Percentiles rank a stretch among this genome's conserved stretches.
Evolutionary conservation across 108 stramenopile genomes (phyloP).

Genomic region (Cylindrotheca closterium): DNA sequence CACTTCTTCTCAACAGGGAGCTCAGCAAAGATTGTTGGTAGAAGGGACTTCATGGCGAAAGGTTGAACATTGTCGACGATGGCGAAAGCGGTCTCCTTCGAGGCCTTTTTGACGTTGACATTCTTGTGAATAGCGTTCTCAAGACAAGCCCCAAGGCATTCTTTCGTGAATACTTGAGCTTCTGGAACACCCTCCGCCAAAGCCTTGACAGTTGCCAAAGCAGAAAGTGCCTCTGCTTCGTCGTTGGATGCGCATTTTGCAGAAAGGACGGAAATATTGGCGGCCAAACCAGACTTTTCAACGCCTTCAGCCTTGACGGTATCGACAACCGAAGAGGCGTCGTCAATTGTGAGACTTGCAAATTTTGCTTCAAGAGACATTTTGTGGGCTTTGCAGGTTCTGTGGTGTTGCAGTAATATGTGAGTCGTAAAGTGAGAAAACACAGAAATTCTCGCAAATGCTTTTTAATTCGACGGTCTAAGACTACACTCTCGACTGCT

Average conservation of each 20-base stretch:
- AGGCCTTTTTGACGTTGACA: conserved; percentile 54
- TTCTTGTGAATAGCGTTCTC: conserved; percentile 72
- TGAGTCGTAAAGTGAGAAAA: too few species aligned
- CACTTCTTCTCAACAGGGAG: conserved; percentile 90
- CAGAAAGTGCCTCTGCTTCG: conserved; percentile 79
- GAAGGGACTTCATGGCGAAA: conserved; percentile 86
- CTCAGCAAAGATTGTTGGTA: conserved; percentile 74
- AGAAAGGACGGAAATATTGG: conserved; percentile 54
- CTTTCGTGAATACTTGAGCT: conserved; percentile 75
- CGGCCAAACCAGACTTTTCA: conserved; percentile 77
- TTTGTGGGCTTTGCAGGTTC: too few species aligned
- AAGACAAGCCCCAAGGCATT: conserved; percentile 71
- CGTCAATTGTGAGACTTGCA: conserved; percentile 74
- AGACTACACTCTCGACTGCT: too few species aligned
- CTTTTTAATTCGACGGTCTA: too few species aligned
- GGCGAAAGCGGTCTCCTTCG: conserved; percentile 70
- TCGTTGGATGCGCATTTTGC: conserved; percentile 79
- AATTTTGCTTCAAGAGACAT: conserved; percentile 85
- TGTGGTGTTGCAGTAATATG: too few species aligned
- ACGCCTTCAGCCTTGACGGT: conserved; percentile 79
- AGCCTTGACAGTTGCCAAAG: conserved; percentile 68
- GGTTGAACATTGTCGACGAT: conserved; percentile 84
- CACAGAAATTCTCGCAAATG: too few species aligned
- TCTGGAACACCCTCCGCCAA: conserved; percentile 70
- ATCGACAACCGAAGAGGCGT: conserved; percentile 74